Evolutionary conservation across 306 rosid genomes (phyloP).

Genomic region (Sindora glabra): DNA sequence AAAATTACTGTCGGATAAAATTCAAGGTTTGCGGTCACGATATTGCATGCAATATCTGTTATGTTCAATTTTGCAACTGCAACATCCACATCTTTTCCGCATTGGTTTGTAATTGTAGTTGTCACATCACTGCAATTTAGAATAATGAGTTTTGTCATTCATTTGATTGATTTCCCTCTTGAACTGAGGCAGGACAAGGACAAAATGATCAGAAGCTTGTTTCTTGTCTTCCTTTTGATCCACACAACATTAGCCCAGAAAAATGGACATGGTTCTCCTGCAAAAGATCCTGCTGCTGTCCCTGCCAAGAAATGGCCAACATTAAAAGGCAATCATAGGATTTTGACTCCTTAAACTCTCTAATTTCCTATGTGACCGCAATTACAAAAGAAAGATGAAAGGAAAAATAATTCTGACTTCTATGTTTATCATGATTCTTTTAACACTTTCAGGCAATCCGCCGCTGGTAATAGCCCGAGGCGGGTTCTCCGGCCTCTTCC

Average conservation of each 20-base stretch:
- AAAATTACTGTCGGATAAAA: no score
- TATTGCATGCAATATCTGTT: no score
- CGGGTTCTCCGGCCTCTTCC: slow-evolving; percentile 70
- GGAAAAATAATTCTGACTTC: neutral
- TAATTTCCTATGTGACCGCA: neutral
- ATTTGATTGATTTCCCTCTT: neutral
- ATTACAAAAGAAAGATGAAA: neutral
- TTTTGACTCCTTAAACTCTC: neutral
- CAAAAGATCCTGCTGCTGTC: neutral
- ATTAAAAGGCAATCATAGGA: slow-evolving; percentile 41
- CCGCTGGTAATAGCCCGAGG: slow-evolving; percentile 75
- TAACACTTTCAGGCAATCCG: slow-evolving; percentile 41
- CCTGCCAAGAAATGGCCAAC: slow-evolving; percentile 56
- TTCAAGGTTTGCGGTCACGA: no score
- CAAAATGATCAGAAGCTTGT: slow-evolving; percentile 46
- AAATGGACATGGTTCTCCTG: neutral
- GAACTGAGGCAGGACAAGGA: slow-evolving; percentile 31
- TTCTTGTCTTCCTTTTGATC: slow-evolving; percentile 45
- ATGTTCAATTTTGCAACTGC: no score
- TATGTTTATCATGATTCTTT: neutral
- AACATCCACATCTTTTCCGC: no score
- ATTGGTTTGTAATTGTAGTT: no score
- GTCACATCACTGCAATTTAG: no score
- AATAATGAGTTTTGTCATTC: neutral
- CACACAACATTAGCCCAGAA: slow-evolving; percentile 38